Evolutionary conservation across 2,329 filamentous ascomycete species (phyloP).

Genomic region (Aureobasidium subglaciale): DNA sequence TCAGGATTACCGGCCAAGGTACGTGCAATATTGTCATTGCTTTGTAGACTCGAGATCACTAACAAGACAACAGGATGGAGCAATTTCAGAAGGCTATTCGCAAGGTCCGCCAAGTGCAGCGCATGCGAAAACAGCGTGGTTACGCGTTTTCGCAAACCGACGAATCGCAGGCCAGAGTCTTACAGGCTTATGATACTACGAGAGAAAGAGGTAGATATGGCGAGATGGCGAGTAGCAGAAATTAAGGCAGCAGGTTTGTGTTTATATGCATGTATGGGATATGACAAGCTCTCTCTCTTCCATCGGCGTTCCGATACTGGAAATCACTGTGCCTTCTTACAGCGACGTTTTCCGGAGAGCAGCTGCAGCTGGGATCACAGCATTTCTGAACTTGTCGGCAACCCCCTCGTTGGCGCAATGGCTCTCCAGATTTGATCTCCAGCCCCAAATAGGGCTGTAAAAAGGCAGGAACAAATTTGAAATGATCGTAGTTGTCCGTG

Average conservation of each 20-base stretch:
- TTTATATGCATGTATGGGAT: slow-evolving; percentile 13
- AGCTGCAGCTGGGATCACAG: no score
- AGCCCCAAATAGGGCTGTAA: no score
- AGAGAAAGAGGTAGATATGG: slow-evolving; percentile 84
- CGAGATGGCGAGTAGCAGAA: slow-evolving; percentile 66
- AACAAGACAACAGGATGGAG: slow-evolving; percentile 64
- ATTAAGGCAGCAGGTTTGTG: not conserved
- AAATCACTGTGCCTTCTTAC: not conserved
- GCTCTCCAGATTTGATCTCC: no score
- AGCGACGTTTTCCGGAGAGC: not conserved
- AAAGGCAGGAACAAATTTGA: no score
- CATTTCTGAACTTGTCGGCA: no score
- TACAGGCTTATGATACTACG: slow-evolving; percentile 97
- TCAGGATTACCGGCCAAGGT: slow-evolving; percentile 95
- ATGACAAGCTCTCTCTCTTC: not conserved
- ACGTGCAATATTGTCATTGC: slow-evolving; percentile 32
- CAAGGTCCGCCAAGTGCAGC: slow-evolving; percentile 95
- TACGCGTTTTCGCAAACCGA: slow-evolving; percentile 98
- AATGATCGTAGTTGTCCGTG: no score
- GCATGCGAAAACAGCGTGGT: slow-evolving; percentile 97
- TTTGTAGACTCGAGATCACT: slow-evolving; percentile 9
- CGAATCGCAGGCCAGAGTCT: slow-evolving; percentile 86
- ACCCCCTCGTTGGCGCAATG: no score
- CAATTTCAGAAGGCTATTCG: slow-evolving; percentile 99
- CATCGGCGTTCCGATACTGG: not conserved